Percentiles rank a stretch among this genome's conserved stretches.
Conservation (phyloP, 345 rosid genomes). For the Hibiscus tridactylites region DNA sequence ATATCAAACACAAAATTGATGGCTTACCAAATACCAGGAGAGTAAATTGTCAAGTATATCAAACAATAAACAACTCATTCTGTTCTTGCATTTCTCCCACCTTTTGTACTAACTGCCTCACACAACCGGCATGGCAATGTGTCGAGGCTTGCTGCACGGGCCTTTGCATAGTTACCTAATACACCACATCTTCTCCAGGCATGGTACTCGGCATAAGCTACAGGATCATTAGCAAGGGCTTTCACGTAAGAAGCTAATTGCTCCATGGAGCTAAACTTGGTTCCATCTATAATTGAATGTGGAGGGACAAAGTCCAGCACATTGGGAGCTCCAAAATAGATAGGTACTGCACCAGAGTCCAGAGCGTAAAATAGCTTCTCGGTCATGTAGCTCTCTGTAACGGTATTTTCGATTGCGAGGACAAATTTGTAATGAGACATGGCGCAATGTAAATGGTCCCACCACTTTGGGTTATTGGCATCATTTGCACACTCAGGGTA, state of each 20-base stretch:
- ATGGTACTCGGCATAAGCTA: conserved; percentile 79
- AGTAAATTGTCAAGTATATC: background rate
- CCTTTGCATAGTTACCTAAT: conserved; percentile 51
- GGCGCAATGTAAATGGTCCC: conserved; percentile 86
- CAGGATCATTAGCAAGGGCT: conserved; percentile 56
- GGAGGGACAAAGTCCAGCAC: conserved; percentile 82
- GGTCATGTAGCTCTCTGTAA: conserved; percentile 74
- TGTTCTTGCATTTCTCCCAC: conserved; percentile 50
- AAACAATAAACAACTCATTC: background rate
- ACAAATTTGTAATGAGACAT: conserved; percentile 96
- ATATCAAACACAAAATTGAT: conserved; percentile 1
- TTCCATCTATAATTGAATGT: conserved; percentile 74
- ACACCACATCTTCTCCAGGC: conserved; percentile 95
- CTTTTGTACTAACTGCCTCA: conserved; percentile 59
- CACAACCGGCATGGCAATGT: conserved; percentile 87
- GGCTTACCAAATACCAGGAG: background rate
- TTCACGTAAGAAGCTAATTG: conserved; percentile 63
- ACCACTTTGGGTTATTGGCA: conserved; percentile 59
- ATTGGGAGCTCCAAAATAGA: conserved; percentile 70
- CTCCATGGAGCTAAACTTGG: conserved; percentile 54
- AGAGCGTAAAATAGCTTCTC: conserved; percentile 91
- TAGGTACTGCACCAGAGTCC: conserved; percentile 50
- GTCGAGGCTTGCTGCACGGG: conserved; percentile 68
- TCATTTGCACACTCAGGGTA: conserved; percentile 54
- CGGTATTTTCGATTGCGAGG: conserved; percentile 85